Evolutionary conservation across 169 alveolate genomes (phyloP).

Genomic region (Cystoisospora suis): DNA sequence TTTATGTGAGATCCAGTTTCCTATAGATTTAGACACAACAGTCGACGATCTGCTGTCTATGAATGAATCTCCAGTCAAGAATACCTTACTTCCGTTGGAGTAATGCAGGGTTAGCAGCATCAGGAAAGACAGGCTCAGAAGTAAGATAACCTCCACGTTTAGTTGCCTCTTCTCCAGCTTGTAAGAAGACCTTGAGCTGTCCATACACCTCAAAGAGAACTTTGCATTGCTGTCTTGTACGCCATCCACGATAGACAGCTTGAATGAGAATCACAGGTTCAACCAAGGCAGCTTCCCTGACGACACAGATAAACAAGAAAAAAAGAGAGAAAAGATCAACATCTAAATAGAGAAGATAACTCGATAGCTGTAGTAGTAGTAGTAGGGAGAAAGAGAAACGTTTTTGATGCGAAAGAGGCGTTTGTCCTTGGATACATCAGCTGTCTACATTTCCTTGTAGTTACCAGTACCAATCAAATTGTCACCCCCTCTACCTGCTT

Average conservation of each 20-base stretch:
- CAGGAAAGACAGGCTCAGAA: slow-evolving; percentile 27
- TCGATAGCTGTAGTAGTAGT: not conserved
- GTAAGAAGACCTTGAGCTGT: not conserved
- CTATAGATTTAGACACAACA: too few species aligned
- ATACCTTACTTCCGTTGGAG: slow-evolving; percentile 25
- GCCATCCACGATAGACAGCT: not conserved
- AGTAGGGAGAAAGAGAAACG: not conserved
- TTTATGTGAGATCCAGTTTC: too few species aligned
- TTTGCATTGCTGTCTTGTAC: slow-evolving; percentile 9
- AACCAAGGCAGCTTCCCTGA: slow-evolving; percentile 3
- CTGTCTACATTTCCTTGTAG: not conserved
- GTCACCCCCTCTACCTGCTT: not conserved
- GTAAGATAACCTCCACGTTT: slow-evolving; percentile 23
- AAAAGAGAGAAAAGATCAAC: not conserved
- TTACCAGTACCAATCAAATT: not conserved
- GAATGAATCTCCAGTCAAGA: too few species aligned
- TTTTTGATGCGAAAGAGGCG: not conserved
- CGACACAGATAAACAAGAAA: not conserved
- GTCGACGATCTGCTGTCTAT: too few species aligned
- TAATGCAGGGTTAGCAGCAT: not conserved
- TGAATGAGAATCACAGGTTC: slow-evolving; percentile 24
- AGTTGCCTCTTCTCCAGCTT: not conserved
- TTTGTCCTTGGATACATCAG: not conserved
- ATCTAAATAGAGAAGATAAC: not conserved
- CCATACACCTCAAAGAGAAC: slow-evolving; percentile 13